Conservation (phyloP, 352 stramenopile species). For the Pythium phragmiticola region DNA sequence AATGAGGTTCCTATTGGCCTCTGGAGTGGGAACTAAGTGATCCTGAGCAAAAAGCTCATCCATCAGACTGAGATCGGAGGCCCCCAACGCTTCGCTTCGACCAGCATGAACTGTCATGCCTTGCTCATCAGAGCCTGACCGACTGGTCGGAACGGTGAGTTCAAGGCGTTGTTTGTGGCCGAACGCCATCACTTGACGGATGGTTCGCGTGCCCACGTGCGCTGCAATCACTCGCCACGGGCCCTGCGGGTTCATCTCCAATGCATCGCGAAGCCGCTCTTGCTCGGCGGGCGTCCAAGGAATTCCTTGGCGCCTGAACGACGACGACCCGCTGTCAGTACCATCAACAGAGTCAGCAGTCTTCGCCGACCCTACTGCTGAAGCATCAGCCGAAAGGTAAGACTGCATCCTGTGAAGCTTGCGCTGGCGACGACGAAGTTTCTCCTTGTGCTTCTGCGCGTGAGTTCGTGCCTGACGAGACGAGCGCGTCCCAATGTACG, state of each 20-base stretch:
- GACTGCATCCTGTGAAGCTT: constrained; percentile 18
- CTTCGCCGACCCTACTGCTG: background rate
- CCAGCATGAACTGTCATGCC: background rate
- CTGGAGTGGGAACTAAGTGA: background rate
- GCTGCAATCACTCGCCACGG: constrained; percentile 5
- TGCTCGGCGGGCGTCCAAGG: constrained; percentile 47
- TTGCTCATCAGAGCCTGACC: background rate
- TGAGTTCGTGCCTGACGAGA: constrained; percentile 16
- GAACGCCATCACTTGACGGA: constrained; percentile 44
- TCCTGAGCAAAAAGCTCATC: background rate
- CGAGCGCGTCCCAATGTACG: constrained; percentile 19
- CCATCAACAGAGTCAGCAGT: background rate
- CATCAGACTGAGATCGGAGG: background rate
- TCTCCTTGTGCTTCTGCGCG: constrained; percentile 22
- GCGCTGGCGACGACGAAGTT: constrained; percentile 11
- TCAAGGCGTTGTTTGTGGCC: constrained; percentile 50
- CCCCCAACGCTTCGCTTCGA: background rate
- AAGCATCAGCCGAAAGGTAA: background rate
- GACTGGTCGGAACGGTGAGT: constrained; percentile 15
- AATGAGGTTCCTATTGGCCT: background rate
- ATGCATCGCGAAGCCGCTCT: constrained; percentile 36
- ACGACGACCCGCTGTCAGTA: background rate
- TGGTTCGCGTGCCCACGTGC: constrained; percentile 8
- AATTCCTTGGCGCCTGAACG: constrained; percentile 1
- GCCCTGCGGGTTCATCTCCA: constrained; percentile 32